Base-by-base conservation (phyloP, 805 yeast species). In the Candida pini region DNA sequence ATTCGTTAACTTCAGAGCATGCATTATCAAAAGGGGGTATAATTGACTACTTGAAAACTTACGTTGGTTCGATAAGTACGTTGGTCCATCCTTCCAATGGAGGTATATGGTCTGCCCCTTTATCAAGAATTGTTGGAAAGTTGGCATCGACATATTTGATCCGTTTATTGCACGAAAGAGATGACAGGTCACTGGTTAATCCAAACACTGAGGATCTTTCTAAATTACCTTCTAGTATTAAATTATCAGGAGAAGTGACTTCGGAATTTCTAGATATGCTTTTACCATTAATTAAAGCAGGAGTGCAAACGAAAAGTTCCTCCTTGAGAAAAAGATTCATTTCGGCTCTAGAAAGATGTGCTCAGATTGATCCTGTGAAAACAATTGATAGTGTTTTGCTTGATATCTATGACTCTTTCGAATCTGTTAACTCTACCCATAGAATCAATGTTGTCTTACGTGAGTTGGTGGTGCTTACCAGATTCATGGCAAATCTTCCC, bases 31-130 rank as follows among this genome's bases (percentile, higher is more conserved):
- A 53, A 2, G 64, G 54, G 14, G 77, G 78, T 5, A 66, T 78
- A 16, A 53, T 81, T 45, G 73, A 66, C 13, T 63, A 69, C 31
- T 49, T 89, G 5, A 63, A 64, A 16, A 68, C 76, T 0, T 62
- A 84, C 18, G 47, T 82, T n/a, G 76, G 77, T 35, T 76, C 95
- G 0, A 64, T 88, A 5, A 81, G 75, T 41, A 84, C 96, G 14
- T 85, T 81, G 58, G 79, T 78, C 3, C 97, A 92, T 56, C 98
- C 98, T 6, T 88, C 97, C 0, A 89, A 89, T 54, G 58, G 68
- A n/a, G 97, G 96, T 0, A 69, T 71, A n/a, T 89, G 97, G 97
- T 73, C 95, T 0, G 58, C 70, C 18, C 63, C 79, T 4, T 72
- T 90, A 20, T 69, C 94, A 1, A 74, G 74, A 38, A 69, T 84